These are phyloP conservation scores for Dendrobium catenatum DNA, from an alignment of 106 monocot genomes.

Conservation along the genomic window DNA sequence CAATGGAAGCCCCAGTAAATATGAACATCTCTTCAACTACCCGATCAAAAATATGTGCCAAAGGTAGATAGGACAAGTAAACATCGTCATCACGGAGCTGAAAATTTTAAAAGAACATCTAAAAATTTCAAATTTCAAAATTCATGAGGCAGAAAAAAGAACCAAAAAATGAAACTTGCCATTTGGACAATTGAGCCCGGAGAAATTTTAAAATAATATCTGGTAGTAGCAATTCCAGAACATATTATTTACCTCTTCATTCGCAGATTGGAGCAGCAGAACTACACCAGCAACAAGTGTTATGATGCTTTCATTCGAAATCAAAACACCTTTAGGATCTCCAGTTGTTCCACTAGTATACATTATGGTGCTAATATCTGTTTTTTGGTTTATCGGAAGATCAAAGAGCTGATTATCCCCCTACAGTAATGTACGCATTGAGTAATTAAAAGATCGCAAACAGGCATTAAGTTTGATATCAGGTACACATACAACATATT, in stretches of 20 bases:
- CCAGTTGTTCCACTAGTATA: slow-evolving; percentile 99
- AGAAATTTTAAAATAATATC: no score
- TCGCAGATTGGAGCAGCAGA: slow-evolving; percentile 28
- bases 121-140: neutral
- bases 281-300: slow-evolving; percentile 60
- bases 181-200: neutral
- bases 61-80: slow-evolving; percentile 91
- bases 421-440: slow-evolving; percentile 19
- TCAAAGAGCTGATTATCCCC: slow-evolving; percentile 57
- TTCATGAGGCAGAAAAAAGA: neutral
- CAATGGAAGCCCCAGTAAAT: slow-evolving; percentile 80
- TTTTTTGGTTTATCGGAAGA: slow-evolving; percentile 48
- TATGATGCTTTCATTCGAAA: slow-evolving; percentile 79
- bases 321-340: slow-evolving; percentile 93
- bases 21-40: slow-evolving; percentile 88
- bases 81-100: slow-evolving; percentile 64
- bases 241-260: slow-evolving; percentile 42
- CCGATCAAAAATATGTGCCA: slow-evolving; percentile 96
- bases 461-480: neutral
- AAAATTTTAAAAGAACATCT: slow-evolving; percentile 1
- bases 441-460: neutral
- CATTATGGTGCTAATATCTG: slow-evolving; percentile 94
- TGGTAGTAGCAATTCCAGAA: neutral
- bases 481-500: neutral
- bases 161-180: neutral